Evolutionary conservation across 2,329 filamentous ascomycete species (phyloP), one percentile per base, ranked within the genome.

Genomic region (Aphanoascus verrucosus): DNA sequence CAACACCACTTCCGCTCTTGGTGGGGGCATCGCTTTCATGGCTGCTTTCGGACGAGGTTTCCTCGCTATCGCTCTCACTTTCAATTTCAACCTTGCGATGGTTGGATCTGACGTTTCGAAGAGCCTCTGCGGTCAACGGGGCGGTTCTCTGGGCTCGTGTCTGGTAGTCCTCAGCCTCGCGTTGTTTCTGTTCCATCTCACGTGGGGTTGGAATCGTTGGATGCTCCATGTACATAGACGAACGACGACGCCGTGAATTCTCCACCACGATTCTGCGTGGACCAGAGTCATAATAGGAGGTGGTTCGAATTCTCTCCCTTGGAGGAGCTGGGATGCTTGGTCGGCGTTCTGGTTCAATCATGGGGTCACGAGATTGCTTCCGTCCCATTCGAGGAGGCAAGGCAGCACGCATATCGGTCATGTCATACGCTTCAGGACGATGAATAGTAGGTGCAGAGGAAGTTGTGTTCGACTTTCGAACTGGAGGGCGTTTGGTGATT

Each of bases 1-100:
- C 62, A 19, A 61, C 62, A 19, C 62, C 64, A 53, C 69, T 66
- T 20, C 62, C 65, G 32, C 58, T 64, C 37, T 63, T 63, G n/a
- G 65, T 68, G 5, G 64, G 63, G 31, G 61, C 58, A 52, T 69
- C 66, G 52, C 66, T 71, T 28, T 63, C 69, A 23, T 67, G 68
- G 58, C 69, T 72, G 60, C 69, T 70, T 32, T 56, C 57, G 4
- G 69, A 69, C 17, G 66, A 67, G 54, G 65, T 72, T 52, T 70
- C 70, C 49, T 69, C 67, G 50, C 69, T 72, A 23, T 66, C 69
- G 42, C 65, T 68, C 40, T 72, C 69, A 44, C 65, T 68, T 40
- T 72, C 69, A 41, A 17, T 48, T 23, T 38, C 34, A 5, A 44
- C 37, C 19, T 40, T 38, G 12, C 42, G 52, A 49, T 69, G 71